Evolutionary conservation across 1,284 basidiomycete species (phyloP), one percentile per base, ranked within the genome.

Genomic region (Phellinidium pouzarii): DNA sequence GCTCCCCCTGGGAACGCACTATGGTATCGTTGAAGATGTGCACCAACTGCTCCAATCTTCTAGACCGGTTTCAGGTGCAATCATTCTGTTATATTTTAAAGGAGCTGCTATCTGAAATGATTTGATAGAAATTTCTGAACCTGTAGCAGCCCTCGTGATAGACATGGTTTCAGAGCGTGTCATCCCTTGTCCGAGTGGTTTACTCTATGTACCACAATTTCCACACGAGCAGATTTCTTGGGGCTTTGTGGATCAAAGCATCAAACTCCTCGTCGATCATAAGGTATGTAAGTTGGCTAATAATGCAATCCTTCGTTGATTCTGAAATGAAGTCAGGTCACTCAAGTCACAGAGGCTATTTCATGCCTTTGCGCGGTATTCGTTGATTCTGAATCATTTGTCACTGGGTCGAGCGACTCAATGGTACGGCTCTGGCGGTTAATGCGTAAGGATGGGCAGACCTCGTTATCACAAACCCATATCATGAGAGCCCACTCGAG

Each of bases 11-110:
- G 84, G 84, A 2, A 75, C 73, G 1, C 68, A 83, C 11, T 84
- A 87, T 58, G 92, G 92, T 1, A 75, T 95, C 26, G 84, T 87
- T 44, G 92, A 94, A 64, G 85, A 89, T 61, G 75, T 79, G 3
- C 76, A 82, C 48, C 67, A 84, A 8, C 71, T 91, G 20, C 64
- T 71, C 0, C 86, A 85, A 62, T 79, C 76, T 14, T 67, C 69
- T 34, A 71, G 74, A 36, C 77, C 78, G 12, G 74, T 84, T 54
- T 79, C 77, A 72, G 79, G 88, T 81, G 62, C 59, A 65, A 58
- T 38, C 29, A 45, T 50, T 23, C 25, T 26, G 38, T 26, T 49
- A 26, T 25, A 3, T 19, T 26, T 22, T n/a, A 3, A 20, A 11
- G 19, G 25, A 43, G 17, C 8, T 27, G 29, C 27, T 17, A 5